These are phyloP conservation scores for Fomitopsis schrenkii DNA, from an alignment of 1,284 basidiomycete species.

Conservation along the genomic window DNA sequence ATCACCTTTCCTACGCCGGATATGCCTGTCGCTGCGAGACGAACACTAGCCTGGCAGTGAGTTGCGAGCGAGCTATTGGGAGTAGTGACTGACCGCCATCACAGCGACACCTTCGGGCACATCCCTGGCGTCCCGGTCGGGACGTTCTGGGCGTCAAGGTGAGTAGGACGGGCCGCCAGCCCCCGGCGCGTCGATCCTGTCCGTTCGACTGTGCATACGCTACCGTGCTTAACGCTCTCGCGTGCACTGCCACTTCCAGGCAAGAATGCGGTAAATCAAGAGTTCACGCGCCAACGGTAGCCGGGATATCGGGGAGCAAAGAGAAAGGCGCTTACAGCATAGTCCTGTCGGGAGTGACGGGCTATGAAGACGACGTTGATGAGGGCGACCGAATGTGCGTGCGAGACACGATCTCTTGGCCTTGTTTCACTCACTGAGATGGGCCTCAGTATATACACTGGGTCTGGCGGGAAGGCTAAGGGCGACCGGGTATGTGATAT, in stretches of 20 bases:
- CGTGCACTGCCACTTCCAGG: not conserved
- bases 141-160: constrained; percentile 19
- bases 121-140: constrained; percentile 20
- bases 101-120: constrained; percentile 18
- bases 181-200: not conserved
- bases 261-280: constrained; percentile 12
- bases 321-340: constrained; percentile 36
- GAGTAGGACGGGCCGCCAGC: not conserved
- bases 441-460: constrained; percentile 35
- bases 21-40: not conserved
- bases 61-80: not conserved
- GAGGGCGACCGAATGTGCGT: constrained; percentile 35
- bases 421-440: not conserved
- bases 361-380: constrained; percentile 40
- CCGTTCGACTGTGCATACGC: not conserved
- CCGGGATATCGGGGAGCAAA: constrained; percentile 19
- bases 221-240: not conserved
- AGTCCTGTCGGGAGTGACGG: constrained; percentile 30
- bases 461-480: constrained; percentile 21
- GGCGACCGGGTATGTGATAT: not conserved
- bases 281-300: constrained; percentile 17
- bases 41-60: not conserved
- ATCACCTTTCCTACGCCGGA: not conserved
- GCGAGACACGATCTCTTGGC: not conserved
- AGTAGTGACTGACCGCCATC: not conserved